Conservation (phyloP, 1,139 yeast genomes). For the Debaryomyces nepalensis region DNA sequence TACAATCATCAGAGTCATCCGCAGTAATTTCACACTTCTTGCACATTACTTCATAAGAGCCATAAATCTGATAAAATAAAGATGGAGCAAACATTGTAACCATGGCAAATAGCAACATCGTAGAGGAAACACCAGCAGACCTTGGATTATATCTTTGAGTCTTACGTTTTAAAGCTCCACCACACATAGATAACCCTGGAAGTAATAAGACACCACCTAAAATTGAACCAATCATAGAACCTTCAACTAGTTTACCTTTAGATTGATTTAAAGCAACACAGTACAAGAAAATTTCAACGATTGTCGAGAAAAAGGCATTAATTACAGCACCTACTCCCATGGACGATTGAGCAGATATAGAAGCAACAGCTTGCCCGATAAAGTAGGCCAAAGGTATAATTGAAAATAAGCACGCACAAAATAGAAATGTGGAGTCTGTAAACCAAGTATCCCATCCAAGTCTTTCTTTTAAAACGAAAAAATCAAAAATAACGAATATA, state of each 20-base stretch:
- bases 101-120: slow-evolving; percentile 90
- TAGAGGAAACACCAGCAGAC: slow-evolving; percentile 95
- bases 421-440: slow-evolving; percentile 67
- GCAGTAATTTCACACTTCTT: slow-evolving; percentile 40
- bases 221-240: slow-evolving; percentile 95
- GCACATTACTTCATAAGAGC: slow-evolving; percentile 82
- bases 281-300: slow-evolving; percentile 90
- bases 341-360: slow-evolving; percentile 96
- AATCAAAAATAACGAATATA: slow-evolving; percentile 81
- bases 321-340: slow-evolving; percentile 99
- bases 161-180: slow-evolving; percentile 88
- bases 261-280: slow-evolving; percentile 88
- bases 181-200: slow-evolving; percentile 97
- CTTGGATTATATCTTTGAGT: slow-evolving; percentile 96
- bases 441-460: slow-evolving; percentile 53
- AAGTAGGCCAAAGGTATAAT: slow-evolving; percentile 94
- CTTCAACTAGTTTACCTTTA: slow-evolving; percentile 91
- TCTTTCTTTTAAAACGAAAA: slow-evolving; percentile 60
- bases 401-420: slow-evolving; percentile 76
- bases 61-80: slow-evolving; percentile 85
- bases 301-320: slow-evolving; percentile 95
- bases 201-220: slow-evolving; percentile 88
- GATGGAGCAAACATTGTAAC: slow-evolving; percentile 95
- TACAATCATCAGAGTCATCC: slow-evolving; percentile 47
- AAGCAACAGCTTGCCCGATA: slow-evolving; percentile 98